phyloP scores from a whole-genome alignment of 148 eudicot species.

The Camellia sinensis region DNA sequence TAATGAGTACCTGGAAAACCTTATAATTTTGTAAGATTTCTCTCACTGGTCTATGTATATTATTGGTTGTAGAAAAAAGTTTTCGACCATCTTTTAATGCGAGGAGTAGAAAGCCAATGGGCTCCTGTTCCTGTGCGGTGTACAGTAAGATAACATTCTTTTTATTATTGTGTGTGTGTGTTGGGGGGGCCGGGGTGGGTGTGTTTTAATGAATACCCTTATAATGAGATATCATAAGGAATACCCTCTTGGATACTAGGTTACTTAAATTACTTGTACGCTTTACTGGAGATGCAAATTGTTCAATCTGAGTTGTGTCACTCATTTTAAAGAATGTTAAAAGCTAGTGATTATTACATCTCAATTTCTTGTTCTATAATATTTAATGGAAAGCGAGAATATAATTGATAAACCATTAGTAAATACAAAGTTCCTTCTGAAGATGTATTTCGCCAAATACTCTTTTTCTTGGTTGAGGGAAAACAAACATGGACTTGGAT shows the following conservation, averaged over 20 bases:
- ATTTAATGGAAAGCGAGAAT: background rate
- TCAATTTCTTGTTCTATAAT: background rate
- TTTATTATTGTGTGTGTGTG: no score
- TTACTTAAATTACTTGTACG: background rate
- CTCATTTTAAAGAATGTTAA: background rate
- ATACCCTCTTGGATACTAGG: no score
- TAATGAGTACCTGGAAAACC: background rate
- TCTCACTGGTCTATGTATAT: constrained; percentile 9
- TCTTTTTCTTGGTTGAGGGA: background rate
- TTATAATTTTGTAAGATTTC: background rate
- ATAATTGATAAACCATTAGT: background rate
- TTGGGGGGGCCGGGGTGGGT: no score
- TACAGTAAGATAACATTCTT: constrained; percentile 45
- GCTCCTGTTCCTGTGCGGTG: constrained; percentile 92
- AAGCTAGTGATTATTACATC: background rate
- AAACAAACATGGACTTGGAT: background rate
- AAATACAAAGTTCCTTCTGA: background rate
- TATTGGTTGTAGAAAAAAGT: constrained; percentile 58
- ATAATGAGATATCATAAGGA: no score
- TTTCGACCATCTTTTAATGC: constrained; percentile 70
- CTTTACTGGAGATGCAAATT: background rate
- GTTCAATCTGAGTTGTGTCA: background rate
- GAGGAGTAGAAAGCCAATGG: constrained; percentile 98
- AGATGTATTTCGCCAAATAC: background rate
- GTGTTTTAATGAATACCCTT: no score